Evolutionary conservation across 331 rosid species (phyloP).

Genomic region (Stylosanthes scabra): DNA sequence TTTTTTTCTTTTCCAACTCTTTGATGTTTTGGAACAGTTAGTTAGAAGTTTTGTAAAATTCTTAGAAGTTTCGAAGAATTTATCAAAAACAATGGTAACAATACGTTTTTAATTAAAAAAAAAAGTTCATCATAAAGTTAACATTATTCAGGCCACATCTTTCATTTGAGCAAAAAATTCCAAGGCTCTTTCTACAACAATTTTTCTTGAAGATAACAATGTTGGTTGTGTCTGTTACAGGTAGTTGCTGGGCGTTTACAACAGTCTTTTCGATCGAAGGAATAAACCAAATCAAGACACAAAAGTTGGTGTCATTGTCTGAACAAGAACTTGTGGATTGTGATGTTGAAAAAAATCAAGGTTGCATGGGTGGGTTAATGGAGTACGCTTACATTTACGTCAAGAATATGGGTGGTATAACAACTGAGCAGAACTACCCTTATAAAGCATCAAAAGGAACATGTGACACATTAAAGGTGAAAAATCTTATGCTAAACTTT

Average conservation of each 20-base stretch:
- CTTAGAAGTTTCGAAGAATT: no score
- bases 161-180: not conserved
- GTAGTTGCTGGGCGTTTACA: slow-evolving; percentile 98
- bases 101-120: not conserved
- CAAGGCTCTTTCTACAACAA: not conserved
- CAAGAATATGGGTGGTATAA: slow-evolving; percentile 71
- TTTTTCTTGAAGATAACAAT: not conserved
- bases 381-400: slow-evolving; percentile 77
- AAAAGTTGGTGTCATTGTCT: slow-evolving; percentile 65
- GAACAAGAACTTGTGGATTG: slow-evolving; percentile 90
- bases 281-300: slow-evolving; percentile 74
- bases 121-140: not conserved
- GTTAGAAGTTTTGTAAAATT: not conserved
- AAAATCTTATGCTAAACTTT: not conserved
- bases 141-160: not conserved
- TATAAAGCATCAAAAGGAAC: slow-evolving; percentile 59
- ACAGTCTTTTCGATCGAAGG: slow-evolving; percentile 88
- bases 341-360: slow-evolving; percentile 58
- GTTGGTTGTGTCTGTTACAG: slow-evolving; percentile 38
- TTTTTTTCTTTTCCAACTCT: not conserved
- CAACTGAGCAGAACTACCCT: slow-evolving; percentile 75
- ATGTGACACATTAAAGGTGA: slow-evolving; percentile 69
- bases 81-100: not conserved
- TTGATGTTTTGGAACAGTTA: not conserved
- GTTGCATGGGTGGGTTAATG: slow-evolving; percentile 90